Percentiles rank a stretch among this genome's conserved stretches.
Conservation (phyloP, 768 basidiomycete genomes). For the Scleroderma citrinum region DNA sequence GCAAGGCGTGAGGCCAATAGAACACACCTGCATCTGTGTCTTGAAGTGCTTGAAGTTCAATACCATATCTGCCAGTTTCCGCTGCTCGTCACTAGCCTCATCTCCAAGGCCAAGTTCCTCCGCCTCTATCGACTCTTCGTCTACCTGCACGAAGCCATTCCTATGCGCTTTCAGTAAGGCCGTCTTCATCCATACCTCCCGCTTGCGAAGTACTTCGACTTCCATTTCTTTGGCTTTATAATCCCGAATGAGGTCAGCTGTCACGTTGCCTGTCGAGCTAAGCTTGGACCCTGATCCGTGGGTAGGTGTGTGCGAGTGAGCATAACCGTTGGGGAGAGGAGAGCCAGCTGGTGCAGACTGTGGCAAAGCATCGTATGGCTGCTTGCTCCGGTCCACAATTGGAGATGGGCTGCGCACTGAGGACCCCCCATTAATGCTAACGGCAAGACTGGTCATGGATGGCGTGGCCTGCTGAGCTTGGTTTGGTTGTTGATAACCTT, state of each 20-base stretch:
- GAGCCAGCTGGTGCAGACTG: slow-evolving; percentile 34
- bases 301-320: slow-evolving; percentile 31
- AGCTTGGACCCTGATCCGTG: slow-evolving; percentile 25
- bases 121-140: slow-evolving; percentile 42
- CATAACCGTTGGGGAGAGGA: slow-evolving; percentile 45
- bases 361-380: slow-evolving; percentile 61
- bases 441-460: slow-evolving; percentile 50
- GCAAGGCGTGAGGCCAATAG: neutral
- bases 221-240: slow-evolving; percentile 80
- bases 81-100: slow-evolving; percentile 37
- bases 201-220: slow-evolving; percentile 66
- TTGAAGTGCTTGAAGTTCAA: slow-evolving; percentile 85
- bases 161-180: slow-evolving; percentile 70
- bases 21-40: slow-evolving; percentile 75
- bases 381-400: slow-evolving; percentile 45
- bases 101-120: slow-evolving; percentile 30
- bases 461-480: slow-evolving; percentile 27
- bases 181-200: slow-evolving; percentile 82
- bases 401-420: slow-evolving; percentile 54
- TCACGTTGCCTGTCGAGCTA: slow-evolving; percentile 61
- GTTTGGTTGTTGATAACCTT: slow-evolving; percentile 17
- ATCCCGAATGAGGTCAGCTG: slow-evolving; percentile 73
- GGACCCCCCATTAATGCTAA: slow-evolving; percentile 43
- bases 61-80: slow-evolving; percentile 60
- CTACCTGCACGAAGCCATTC: slow-evolving; percentile 68